Evolutionary conservation across 345 rosid genomes (phyloP), one percentile per base, ranked within the genome.

Genomic region (Eucalyptus tenuipes): DNA sequence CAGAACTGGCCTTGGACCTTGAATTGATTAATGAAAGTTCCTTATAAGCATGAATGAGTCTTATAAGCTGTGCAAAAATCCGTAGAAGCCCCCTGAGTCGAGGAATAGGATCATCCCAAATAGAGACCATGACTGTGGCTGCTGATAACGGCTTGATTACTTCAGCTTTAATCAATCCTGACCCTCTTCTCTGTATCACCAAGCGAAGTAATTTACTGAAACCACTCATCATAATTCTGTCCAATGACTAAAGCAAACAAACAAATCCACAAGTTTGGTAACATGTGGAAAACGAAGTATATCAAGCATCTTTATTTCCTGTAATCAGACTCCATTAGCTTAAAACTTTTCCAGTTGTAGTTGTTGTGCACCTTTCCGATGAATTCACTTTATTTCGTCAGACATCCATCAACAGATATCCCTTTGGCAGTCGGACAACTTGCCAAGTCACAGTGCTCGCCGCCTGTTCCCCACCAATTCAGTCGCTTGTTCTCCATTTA

Each of bases 341-440:
- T 66, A 66, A 31, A 66, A 66, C 79, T 15, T 8, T 31, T 31
- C 40, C 22, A 16, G 33, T 31, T 66, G 40, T 15, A 31, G 16
- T 16, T 0, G 22, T 15, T 4, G 79, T 2, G 79, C 22, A 66
- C 15, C 8, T 66, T n/a, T 66, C 40, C 15, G 22, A 31, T 66
- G 22, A 33, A 87, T 42, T 27, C 18, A 42, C 31, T 40, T 91
- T 89, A 95, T 33, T 86, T 90, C 45, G 82, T 94, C 9, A 85
- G 88, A 75, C 88, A 87, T n/a, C 88, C 88, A 66, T 87, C 85
- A 6, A 49, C 85, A 5, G 33, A 22, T 68, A 88, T 82, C n/a
- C 89, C 89, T 45, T 88, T 82, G 52, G 87, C 87, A 4, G 89
- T 88, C 8, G 82, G 89, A 59, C 89, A 84, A 22, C 20, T 22